Conservation (phyloP, 805 yeast genomes). For the Cyberlindnera sargentensis region DNA sequence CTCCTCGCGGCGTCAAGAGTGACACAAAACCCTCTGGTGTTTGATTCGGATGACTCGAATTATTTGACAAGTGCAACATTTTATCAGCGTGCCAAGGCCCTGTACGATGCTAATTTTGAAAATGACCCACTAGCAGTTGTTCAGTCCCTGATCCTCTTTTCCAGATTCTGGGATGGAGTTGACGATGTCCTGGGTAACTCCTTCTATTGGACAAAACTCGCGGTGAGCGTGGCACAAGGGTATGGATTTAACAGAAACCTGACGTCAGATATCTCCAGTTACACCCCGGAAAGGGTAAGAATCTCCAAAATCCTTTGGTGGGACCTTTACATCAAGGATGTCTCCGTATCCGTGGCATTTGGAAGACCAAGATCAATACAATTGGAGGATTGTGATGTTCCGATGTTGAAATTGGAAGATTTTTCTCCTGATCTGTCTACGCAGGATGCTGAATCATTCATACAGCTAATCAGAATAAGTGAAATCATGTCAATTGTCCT, state of each 20-base stretch:
- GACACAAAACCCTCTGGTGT: constrained; percentile 43
- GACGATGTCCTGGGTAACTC: constrained; percentile 61
- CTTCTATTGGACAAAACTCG: constrained; percentile 64
- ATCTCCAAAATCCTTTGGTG: constrained; percentile 71
- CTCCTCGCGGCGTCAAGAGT: constrained; percentile 62
- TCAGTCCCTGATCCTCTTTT: constrained; percentile 55
- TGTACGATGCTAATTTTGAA: constrained; percentile 66
- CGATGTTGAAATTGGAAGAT: constrained; percentile 63
- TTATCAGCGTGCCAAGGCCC: constrained; percentile 65
- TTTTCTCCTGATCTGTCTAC: constrained; percentile 47
- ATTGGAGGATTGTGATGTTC: constrained; percentile 68
- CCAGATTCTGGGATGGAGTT: constrained; percentile 70
- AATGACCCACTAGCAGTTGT: constrained; percentile 53
- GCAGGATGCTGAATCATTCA: constrained; percentile 49
- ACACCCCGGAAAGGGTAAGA: constrained; percentile 35
- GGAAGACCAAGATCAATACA: constrained; percentile 68
- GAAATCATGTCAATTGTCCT: constrained; percentile 66
- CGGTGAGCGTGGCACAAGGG: constrained; percentile 65
- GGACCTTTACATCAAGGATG: constrained; percentile 66
- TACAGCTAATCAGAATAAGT: constrained; percentile 56
- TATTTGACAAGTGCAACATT: constrained; percentile 52
- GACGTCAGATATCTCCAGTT: constrained; percentile 20
- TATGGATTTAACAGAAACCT: constrained; percentile 62
- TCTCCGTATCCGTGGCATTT: constrained; percentile 61
- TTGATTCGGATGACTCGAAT: constrained; percentile 38